These are phyloP conservation scores for Rhinocladiella mackenziei DNA, from an alignment of 2,329 filamentous ascomycete species.

Conservation along the genomic window DNA sequence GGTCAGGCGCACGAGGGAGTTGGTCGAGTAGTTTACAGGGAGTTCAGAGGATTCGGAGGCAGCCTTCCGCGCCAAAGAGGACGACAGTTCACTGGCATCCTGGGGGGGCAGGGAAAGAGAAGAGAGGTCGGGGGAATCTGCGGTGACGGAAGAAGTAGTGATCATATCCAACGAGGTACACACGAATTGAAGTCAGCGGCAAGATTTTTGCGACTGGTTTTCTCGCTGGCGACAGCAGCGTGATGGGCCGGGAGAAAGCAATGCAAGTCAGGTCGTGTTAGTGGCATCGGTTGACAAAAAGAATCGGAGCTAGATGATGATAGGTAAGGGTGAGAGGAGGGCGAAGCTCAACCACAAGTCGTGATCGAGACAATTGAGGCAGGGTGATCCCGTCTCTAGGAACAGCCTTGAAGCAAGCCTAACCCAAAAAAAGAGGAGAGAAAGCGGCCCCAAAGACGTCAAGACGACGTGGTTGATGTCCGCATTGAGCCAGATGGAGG, in stretches of 20 bases:
- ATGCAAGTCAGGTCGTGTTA: slow-evolving; percentile 2
- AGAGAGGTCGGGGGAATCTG: slow-evolving; percentile 6
- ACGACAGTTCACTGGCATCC: slow-evolving; percentile 11
- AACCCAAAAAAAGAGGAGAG: no score
- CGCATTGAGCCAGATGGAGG: no score
- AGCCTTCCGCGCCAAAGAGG: slow-evolving; percentile 4
- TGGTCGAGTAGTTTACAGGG: slow-evolving; percentile 16
- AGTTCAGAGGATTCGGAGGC: slow-evolving; percentile 8
- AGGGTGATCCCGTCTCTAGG: no score
- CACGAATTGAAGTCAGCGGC: background rate
- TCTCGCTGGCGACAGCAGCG: background rate
- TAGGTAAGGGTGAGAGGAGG: background rate
- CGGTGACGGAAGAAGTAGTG: slow-evolving; percentile 3
- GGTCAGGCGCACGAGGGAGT: slow-evolving; percentile 7
- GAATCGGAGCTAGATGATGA: background rate
- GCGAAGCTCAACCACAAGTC: background rate
- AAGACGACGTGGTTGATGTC: no score
- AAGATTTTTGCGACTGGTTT: background rate
- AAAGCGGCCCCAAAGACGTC: background rate
- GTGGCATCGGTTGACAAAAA: background rate
- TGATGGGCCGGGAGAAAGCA: background rate
- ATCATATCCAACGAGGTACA: slow-evolving; percentile 10
- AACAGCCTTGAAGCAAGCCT: no score
- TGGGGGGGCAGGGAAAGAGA: slow-evolving; percentile 11
- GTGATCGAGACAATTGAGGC: background rate